Conservation (phyloP, 768 basidiomycete species). For the Leucosporidium creatinivorum region DNA sequence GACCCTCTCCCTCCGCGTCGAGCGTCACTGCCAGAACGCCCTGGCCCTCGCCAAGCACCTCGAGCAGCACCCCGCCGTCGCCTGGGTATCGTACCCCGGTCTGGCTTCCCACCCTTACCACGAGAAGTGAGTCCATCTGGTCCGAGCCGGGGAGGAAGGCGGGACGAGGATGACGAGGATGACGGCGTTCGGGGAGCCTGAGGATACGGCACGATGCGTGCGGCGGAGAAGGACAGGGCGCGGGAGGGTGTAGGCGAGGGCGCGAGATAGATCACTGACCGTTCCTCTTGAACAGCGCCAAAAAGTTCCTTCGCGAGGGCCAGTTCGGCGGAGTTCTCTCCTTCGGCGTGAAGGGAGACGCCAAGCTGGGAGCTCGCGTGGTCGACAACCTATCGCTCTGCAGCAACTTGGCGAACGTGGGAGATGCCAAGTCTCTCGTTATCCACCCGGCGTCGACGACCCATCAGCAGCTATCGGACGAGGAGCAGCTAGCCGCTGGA, state of each 20-base stretch:
- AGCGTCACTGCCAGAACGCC: slow-evolving; percentile 65
- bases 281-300: slow-evolving; percentile 43
- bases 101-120: slow-evolving; percentile 58
- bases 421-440: slow-evolving; percentile 53
- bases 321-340: slow-evolving; percentile 64
- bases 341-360: slow-evolving; percentile 48
- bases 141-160: too few relatives aligned
- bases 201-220: too few relatives aligned
- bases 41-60: slow-evolving; percentile 63
- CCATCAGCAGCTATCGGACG: slow-evolving; percentile 58
- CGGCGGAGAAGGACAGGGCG: too few relatives aligned
- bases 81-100: slow-evolving; percentile 67
- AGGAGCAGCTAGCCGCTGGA: slow-evolving; percentile 48
- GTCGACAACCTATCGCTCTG: slow-evolving; percentile 66
- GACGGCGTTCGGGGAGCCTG: too few relatives aligned
- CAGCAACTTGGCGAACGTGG: slow-evolving; percentile 47
- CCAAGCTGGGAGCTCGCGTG: slow-evolving; percentile 41
- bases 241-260: too few relatives aligned
- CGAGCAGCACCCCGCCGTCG: slow-evolving; percentile 56
- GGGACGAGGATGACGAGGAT: too few relatives aligned
- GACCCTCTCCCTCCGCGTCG: slow-evolving; percentile 62
- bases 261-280: too few relatives aligned
- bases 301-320: slow-evolving; percentile 32
- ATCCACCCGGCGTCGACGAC: slow-evolving; percentile 62
- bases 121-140: slow-evolving; percentile 35